A percentile compares a stretch with the other conserved stretches of the same genome.
Conservation (phyloP, 116 monocot genomes). For the Iris pallida region DNA sequence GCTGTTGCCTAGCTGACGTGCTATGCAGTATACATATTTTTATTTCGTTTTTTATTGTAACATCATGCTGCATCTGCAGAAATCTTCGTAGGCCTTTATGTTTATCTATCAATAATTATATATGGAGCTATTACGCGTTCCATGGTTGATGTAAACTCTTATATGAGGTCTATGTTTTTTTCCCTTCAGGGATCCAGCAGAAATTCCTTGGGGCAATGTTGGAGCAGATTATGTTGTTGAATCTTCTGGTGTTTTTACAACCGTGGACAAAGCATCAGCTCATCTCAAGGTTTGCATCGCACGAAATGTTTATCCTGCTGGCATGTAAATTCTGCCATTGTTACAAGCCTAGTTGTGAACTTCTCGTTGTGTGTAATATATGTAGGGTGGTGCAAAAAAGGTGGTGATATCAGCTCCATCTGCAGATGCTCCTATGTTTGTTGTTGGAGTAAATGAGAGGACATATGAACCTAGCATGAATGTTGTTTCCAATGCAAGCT, state of each 20-base stretch:
- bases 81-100: no score
- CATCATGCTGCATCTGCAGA: neutral
- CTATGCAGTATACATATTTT: neutral
- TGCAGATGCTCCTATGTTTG: constrained; percentile 99
- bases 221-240: constrained; percentile 92
- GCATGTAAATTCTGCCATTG: neutral
- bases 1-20: neutral
- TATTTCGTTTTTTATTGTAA: neutral
- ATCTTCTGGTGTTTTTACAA: constrained; percentile 98
- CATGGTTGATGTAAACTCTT: neutral
- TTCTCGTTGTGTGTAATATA: constrained; percentile 3
- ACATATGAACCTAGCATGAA: constrained; percentile 67
- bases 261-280: constrained; percentile 76
- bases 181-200: constrained; percentile 62
- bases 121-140: neutral
- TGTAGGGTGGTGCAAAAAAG: constrained; percentile 96
- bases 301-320: neutral
- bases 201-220: constrained; percentile 75
- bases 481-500: constrained; percentile 96
- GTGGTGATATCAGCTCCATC: constrained; percentile 93
- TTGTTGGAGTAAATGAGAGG: constrained; percentile 94
- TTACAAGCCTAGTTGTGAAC: neutral
- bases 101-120: neutral
- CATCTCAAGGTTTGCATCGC: constrained; percentile 74
- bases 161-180: constrained; percentile 2